Conservation (phyloP, 2,329 filamentous ascomycete species). For the Byssochlamys sp. region DNA sequence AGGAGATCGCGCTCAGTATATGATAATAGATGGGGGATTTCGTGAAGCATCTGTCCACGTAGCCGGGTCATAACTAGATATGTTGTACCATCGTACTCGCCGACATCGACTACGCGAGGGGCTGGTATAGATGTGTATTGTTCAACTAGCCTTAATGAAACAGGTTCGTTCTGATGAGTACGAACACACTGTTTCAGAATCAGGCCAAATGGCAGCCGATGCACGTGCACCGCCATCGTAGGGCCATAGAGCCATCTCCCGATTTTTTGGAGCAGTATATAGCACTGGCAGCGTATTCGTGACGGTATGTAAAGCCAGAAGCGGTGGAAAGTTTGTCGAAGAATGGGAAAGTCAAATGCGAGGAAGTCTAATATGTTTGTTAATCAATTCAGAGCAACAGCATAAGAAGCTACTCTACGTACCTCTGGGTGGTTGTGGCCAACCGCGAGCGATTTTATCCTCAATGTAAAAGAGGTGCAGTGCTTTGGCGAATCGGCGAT, state of each 20-base stretch:
- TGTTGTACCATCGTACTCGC: not conserved
- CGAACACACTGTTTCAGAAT: not conserved
- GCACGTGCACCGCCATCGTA: not conserved
- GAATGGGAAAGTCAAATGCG: not conserved
- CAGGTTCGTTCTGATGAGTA: not conserved
- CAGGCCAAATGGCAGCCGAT: not conserved
- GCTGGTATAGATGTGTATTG: not conserved
- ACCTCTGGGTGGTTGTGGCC: slow-evolving; percentile 1
- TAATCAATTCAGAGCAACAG: not conserved
- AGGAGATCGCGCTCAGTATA: slow-evolving; percentile 2
- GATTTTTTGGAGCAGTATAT: not conserved
- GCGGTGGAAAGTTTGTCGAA: not conserved
- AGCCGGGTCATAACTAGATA: not conserved
- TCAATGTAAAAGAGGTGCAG: slow-evolving; percentile 8
- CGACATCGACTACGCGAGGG: not conserved
- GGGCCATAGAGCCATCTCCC: not conserved
- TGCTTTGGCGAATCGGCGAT: slow-evolving; percentile 6
- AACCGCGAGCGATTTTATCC: slow-evolving; percentile 5
- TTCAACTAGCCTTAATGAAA: not conserved
- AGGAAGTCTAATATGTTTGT: not conserved
- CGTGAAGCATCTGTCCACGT: slow-evolving; percentile 1
- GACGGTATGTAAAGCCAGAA: not conserved
- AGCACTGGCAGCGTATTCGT: not conserved
- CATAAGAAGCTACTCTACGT: not conserved
- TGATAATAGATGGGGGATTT: slow-evolving; percentile 3